These are phyloP conservation scores for Boletellus sp. DNA, from an alignment of 1,284 basidiomycete species.

Conservation along the genomic window DNA sequence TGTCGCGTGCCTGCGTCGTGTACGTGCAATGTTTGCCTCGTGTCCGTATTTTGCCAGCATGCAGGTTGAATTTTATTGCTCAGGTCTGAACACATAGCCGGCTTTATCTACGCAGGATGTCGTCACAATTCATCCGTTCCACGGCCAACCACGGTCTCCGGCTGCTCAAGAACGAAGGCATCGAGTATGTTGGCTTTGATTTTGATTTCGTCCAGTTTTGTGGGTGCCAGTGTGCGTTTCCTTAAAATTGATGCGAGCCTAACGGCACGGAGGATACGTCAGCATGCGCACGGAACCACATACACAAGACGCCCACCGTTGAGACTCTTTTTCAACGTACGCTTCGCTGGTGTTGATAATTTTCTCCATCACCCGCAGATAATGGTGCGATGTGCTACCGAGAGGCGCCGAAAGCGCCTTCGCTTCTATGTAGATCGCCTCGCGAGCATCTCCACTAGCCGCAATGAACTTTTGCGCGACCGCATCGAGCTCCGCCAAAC, in stretches of 20 bases:
- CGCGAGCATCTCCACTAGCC: conserved; percentile 53
- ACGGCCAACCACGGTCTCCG: conserved; percentile 34
- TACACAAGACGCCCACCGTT: conserved; percentile 52
- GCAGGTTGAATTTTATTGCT: conserved; percentile 17
- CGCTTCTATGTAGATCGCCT: conserved; percentile 65
- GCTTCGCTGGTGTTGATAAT: conserved; percentile 66
- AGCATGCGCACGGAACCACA: conserved; percentile 4
- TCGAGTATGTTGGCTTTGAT: conserved; percentile 85
- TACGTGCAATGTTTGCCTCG: conserved; percentile 18
- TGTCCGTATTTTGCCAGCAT: conserved; percentile 7
- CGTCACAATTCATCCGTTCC: conserved; percentile 37
- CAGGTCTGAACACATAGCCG: conserved; percentile 12
- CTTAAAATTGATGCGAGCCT: conserved; percentile 69
- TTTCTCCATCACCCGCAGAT: conserved; percentile 91
- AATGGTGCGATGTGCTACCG: conserved; percentile 69
- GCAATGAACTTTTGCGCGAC: conserved; percentile 78
- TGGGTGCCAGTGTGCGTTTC: conserved; percentile 69
- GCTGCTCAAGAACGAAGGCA: conserved; percentile 58
- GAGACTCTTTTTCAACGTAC: conserved; percentile 85
- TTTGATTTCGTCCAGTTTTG: conserved; percentile 92
- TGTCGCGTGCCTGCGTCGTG: conserved; percentile 28
- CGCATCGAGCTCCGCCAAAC: conserved; percentile 72
- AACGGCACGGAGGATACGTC: conserved; percentile 8
- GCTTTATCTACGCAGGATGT: conserved; percentile 13
- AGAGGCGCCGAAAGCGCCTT: conserved; percentile 42